Base-by-base conservation (phyloP, 2,329 filamentous ascomycete species). In the Fusarium sacchari region DNA sequence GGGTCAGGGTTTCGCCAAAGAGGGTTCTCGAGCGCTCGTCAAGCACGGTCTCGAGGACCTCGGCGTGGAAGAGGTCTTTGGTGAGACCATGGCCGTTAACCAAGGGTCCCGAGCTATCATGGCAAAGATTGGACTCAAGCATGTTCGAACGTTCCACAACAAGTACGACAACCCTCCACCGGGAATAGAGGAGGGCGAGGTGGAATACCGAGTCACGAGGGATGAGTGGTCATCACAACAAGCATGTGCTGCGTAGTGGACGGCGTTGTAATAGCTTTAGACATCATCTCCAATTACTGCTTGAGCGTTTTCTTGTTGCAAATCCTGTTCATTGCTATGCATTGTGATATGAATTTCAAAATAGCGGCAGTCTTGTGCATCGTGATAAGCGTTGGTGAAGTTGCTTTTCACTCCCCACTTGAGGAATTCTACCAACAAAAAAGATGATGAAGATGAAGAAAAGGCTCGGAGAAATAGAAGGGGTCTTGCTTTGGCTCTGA, bases 51-150 rank as follows among this genome's bases (percentile, higher is more conserved):
- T 80, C 22, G 64, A 78, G 47, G 76, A 80, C 30, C 68, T 81
- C 7, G 68, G 67, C 15, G 53, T 80, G 26, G 58, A 67, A 14
- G 72, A 76, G 42, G 63, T 79, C 3, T 74, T 72, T 43, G 79
- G 75, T 13, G 77, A 80, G 55, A 81, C 79, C 22, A 80, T 80
- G 79, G 73, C 77, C 36, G 71, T 81, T 17, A 81, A 81, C 57
- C 65, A 57, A 50, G 76, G 76, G 9, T 80, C 79, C 7, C 59
- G 77, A 32, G 77, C 60, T 37, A 68, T 74, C 37, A 75, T 76
- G 71, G 52, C 69, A 15, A 71, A 72, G 43, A 28, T 62, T 32
- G 74, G 74, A 9, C 63, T 76, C 12, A 73, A 55, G 63, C 78
- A 78, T 34, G 58, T 72, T 13, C 62, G 72, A 28, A 77, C 74